phyloP scores from a whole-genome alignment of 495 filamentous ascomycete genomes.

The Melanomma pulvis-pyrius region DNA sequence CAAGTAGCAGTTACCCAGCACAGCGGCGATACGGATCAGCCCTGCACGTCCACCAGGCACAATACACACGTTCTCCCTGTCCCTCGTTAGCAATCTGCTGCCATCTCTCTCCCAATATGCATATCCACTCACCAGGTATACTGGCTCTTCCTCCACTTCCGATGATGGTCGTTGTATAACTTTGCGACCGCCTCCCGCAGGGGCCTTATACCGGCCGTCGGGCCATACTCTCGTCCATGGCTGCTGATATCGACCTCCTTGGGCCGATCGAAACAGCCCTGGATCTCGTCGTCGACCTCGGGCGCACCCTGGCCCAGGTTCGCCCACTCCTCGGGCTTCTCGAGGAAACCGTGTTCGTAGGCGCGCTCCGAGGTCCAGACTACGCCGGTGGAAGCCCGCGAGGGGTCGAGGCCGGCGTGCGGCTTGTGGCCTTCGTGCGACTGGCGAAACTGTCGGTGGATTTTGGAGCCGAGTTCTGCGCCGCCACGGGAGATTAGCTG shows the following conservation, averaged over 20 bases:
- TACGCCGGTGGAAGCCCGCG: constrained; percentile 61
- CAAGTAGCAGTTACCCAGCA: constrained; percentile 87
- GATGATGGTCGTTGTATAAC: constrained; percentile 91
- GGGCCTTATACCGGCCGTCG: constrained; percentile 90
- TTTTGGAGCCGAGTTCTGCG: constrained; percentile 72
- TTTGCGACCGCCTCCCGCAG: constrained; percentile 86
- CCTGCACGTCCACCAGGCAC: constrained; percentile 92
- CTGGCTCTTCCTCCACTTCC: constrained; percentile 81
- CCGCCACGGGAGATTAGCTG: constrained; percentile 4
- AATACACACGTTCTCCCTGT: constrained; percentile 88
- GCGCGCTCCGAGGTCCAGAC: constrained; percentile 49
- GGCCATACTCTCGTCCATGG: constrained; percentile 83
- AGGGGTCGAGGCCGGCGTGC: constrained; percentile 86
- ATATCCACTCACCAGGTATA: constrained; percentile 72
- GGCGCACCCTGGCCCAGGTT: constrained; percentile 95
- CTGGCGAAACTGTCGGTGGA: constrained; percentile 81
- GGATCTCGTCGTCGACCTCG: constrained; percentile 91
- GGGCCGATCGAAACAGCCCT: constrained; percentile 86
- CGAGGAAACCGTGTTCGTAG: constrained; percentile 58
- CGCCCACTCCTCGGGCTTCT: constrained; percentile 82
- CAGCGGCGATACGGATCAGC: constrained; percentile 90
- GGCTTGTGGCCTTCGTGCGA: constrained; percentile 87
- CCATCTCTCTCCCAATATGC: not conserved
- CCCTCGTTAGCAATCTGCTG: not conserved
- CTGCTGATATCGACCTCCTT: constrained; percentile 75